Base-by-base conservation (phyloP, 23 red algal genomes). In the Gracilariopsis chorda region DNA sequence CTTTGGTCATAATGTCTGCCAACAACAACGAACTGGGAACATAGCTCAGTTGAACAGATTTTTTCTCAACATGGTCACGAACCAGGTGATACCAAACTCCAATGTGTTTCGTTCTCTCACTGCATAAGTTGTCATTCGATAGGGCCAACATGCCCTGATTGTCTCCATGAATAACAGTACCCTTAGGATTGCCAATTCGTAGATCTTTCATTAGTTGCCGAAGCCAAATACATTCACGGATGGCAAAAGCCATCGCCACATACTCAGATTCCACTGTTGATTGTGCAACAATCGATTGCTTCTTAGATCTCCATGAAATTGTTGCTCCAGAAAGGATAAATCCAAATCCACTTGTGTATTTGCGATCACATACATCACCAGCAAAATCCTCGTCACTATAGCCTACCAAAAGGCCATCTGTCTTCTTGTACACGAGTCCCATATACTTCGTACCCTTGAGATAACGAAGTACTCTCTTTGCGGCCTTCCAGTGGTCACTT, bases 221-320 rank as follows among this genome's bases (percentile, higher is more conserved):
- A 52, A 69, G 35, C 56, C 81, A 85, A 2, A 85, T 10, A 10
- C 40, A 36, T 33, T 85, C 81, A 1, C 52, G 32, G 17, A 53
- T 57, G 1, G 81, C 57, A 35, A 30, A 32, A 2, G 53, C 4
- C 24, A 67, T 35, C 12, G 62, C 60, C 0, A 87, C 67, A 63
- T 87, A 72, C 78, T 82, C 78, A 12, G 37, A 28, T 40, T 87
- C 40, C 0, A 49, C 67, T 41, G 82, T 69, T 3, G 82, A 87
- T 17, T 55, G 29, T 3, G 61, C 37, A 7, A 87, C 59, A 17
- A 73, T 46, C 13, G 4, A 7, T 39, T 87, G 82, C 40, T 55
- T 56, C 62, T 87, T 70, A 23, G 42, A 69, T 0, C 9, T 43
- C 59, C 59, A 68, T 37, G 59, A 29, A n/a, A 67, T 1, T 4